Evolutionary conservation across 208 protist species (phyloP).

Genomic region (Wallacemonas rigidus): DNA sequence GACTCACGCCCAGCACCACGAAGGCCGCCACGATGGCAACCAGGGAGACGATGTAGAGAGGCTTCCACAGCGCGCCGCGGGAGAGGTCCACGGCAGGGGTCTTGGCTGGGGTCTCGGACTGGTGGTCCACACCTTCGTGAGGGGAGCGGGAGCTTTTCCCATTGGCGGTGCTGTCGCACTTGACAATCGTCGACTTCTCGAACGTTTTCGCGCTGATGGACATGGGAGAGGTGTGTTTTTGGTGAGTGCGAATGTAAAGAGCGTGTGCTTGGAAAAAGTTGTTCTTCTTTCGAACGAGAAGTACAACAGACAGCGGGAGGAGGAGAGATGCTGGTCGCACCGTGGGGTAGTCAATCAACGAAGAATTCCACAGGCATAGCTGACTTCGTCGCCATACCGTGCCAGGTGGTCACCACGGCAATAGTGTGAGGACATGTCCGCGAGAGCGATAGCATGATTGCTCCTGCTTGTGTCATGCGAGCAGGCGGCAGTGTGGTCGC

Average conservation of each 20-base stretch:
- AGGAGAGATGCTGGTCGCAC: neutral
- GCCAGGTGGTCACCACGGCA: too few species aligned
- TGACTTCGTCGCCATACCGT: too few species aligned
- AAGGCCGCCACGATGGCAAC: neutral
- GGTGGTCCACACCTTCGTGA: neutral
- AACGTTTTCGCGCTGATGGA: neutral
- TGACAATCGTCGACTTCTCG: neutral
- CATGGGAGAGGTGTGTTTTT: neutral
- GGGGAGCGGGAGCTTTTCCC: neutral
- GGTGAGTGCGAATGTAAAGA: neutral
- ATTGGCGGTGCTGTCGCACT: neutral
- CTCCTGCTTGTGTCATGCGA: too few species aligned
- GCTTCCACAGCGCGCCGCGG: slow-evolving; percentile 3
- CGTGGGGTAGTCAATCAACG: too few species aligned
- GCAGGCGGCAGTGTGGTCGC: too few species aligned
- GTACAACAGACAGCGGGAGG: neutral
- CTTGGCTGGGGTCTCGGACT: neutral
- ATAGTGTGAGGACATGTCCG: too few species aligned
- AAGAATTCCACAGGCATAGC: too few species aligned
- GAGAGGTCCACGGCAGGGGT: slow-evolving; percentile 2
- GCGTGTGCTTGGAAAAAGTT: neutral
- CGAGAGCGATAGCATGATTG: too few species aligned
- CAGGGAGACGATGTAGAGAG: neutral
- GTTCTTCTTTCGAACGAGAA: neutral
- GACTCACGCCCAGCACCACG: neutral